A percentile compares a stretch with the other conserved stretches of the same genome.
These are phyloP conservation scores for cucumber (Cucumis sativus) DNA, from an alignment of 306 rosid genomes.

Conservation along the genomic window DNA sequence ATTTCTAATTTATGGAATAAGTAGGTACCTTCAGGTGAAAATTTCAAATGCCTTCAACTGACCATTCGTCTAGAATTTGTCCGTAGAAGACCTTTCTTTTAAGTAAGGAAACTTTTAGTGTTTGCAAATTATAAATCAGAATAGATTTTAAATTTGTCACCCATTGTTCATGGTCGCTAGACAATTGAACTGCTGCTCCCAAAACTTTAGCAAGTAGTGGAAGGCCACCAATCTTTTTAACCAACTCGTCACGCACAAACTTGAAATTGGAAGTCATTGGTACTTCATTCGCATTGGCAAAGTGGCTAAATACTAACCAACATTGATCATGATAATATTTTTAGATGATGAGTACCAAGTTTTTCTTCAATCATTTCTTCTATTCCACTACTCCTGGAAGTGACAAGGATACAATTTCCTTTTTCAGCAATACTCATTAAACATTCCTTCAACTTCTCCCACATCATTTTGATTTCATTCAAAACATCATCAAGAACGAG, in stretches of 20 bases:
- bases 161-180: background rate
- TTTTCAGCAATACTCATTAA: background rate
- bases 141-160: background rate
- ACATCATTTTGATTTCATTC: background rate
- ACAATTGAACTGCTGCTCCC: background rate
- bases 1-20: background rate
- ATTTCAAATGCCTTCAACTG: background rate
- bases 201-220: conserved; percentile 9
- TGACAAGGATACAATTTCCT: background rate
- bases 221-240: conserved; percentile 1
- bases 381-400: background rate
- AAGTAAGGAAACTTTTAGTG: background rate
- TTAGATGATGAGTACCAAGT: background rate
- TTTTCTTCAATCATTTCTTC: background rate
- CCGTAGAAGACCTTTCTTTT: background rate
- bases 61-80: background rate
- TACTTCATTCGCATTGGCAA: background rate
- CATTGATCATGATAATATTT: background rate
- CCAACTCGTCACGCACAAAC: background rate
- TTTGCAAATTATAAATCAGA: background rate
- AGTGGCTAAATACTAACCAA: background rate
- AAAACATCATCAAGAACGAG: conserved; percentile 17
- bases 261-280: background rate
- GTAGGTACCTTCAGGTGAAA: background rate
- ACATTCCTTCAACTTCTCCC: background rate